phyloP scores from a whole-genome alignment of 106 monocot species.

The Vanilla planifolia region DNA sequence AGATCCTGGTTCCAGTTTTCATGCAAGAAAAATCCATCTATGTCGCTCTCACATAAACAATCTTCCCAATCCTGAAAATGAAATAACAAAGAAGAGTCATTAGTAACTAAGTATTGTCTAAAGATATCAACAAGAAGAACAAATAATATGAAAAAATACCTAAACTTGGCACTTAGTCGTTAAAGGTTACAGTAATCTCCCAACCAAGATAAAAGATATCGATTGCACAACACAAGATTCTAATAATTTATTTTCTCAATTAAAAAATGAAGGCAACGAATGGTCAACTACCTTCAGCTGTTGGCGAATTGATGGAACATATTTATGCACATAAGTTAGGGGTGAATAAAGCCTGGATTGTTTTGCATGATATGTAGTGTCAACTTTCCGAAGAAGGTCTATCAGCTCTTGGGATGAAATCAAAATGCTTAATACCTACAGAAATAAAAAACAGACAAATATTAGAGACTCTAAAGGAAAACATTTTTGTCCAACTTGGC shows the following conservation, averaged over 20 bases:
- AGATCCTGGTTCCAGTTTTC: slow-evolving; percentile 72
- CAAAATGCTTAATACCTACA: slow-evolving; percentile 53
- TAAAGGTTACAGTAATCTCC: too few relatives aligned
- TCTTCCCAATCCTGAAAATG: slow-evolving; percentile 86
- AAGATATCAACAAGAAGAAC: too few relatives aligned
- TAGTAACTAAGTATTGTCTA: too few relatives aligned
- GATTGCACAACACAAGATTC: too few relatives aligned
- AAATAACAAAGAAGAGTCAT: neutral
- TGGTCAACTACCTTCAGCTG: slow-evolving; percentile 55
- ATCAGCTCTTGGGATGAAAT: slow-evolving; percentile 55
- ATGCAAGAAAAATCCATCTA: slow-evolving; percentile 62
- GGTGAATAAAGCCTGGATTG: slow-evolving; percentile 26
- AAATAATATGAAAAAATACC: too few relatives aligned
- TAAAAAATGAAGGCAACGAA: neutral
- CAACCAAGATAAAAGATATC: too few relatives aligned
- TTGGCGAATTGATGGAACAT: slow-evolving; percentile 57
- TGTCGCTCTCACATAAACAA: slow-evolving; percentile 70
- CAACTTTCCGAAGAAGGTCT: slow-evolving; percentile 51
- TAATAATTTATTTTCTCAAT: neutral
- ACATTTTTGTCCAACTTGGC: too few relatives aligned
- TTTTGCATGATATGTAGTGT: slow-evolving; percentile 57
- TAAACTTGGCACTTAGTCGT: too few relatives aligned
- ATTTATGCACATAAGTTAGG: slow-evolving; percentile 34
- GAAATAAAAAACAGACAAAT: neutral
- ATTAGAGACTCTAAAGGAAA: too few relatives aligned